Evolutionary conservation across 2,329 filamentous ascomycete species (phyloP).

Genomic region (Cladosporium sp.): DNA sequence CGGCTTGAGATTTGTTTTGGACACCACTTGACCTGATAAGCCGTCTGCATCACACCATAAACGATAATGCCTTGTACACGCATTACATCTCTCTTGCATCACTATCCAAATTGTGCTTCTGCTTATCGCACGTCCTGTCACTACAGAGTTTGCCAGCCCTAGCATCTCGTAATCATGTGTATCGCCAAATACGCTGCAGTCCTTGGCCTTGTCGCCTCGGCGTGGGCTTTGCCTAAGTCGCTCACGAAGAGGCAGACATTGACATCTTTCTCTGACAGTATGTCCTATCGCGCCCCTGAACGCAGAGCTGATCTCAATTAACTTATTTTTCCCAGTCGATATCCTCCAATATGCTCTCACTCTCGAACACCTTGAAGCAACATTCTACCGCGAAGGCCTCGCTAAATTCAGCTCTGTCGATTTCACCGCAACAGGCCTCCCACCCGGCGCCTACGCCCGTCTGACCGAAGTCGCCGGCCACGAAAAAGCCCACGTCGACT

Average conservation of each 20-base stretch:
- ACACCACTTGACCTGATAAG: background rate
- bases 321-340: constrained; percentile 12
- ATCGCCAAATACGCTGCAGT: background rate
- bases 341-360: constrained; percentile 44
- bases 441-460: constrained; percentile 53
- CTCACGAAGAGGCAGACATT: constrained; percentile 3
- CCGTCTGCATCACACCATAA: background rate
- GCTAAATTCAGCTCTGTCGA: constrained; percentile 52
- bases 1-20: constrained; percentile 5
- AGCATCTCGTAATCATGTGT: background rate
- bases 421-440: constrained; percentile 50
- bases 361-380: constrained; percentile 50
- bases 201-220: background rate
- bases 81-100: background rate
- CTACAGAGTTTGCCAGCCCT: background rate
- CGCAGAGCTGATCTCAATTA: background rate
- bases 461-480: constrained; percentile 54
- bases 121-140: constrained; percentile 5
- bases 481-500: constrained; percentile 55
- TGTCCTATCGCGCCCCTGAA: no score
- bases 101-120: background rate
- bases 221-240: background rate
- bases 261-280: constrained; percentile 2
- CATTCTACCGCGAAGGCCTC: constrained; percentile 60
- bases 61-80: background rate